phyloP scores from a whole-genome alignment of 1,139 yeast genomes.

The Scheffersomyces lignicola region DNA sequence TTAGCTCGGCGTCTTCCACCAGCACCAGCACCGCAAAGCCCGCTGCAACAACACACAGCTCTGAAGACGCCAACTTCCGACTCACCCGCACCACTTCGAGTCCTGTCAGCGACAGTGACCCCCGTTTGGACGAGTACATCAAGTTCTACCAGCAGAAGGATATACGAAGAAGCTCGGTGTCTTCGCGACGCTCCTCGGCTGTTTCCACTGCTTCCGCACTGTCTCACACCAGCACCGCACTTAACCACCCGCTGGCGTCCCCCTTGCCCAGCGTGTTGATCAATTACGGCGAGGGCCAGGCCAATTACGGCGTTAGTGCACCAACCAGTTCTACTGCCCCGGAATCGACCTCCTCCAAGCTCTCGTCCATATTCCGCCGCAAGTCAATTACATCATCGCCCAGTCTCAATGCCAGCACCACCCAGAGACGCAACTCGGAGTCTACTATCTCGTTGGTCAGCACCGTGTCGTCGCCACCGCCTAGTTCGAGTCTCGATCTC shows the following conservation, averaged over 20 bases:
- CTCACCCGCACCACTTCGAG: slow-evolving; percentile 5
- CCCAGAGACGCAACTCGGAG: slow-evolving; percentile 4
- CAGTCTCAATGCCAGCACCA: slow-evolving; percentile 9
- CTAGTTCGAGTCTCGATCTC: slow-evolving; percentile 11
- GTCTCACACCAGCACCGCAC: slow-evolving; percentile 2
- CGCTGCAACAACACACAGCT: not conserved
- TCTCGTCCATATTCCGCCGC: slow-evolving; percentile 29
- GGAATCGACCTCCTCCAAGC: slow-evolving; percentile 14
- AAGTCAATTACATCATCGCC: slow-evolving; percentile 17
- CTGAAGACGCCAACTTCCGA: not conserved
- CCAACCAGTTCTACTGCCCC: not conserved
- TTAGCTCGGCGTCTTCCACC: not conserved
- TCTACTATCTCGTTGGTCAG: slow-evolving; percentile 9
- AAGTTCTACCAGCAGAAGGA: slow-evolving; percentile 46
- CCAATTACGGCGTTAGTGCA: slow-evolving; percentile 1
- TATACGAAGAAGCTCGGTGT: slow-evolving; percentile 19
- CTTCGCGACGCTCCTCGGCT: slow-evolving; percentile 14
- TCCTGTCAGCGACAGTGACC: slow-evolving; percentile 31
- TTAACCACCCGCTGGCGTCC: slow-evolving; percentile 16
- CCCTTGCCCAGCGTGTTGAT: slow-evolving; percentile 47
- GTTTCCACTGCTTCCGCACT: slow-evolving; percentile 8
- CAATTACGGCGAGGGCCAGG: slow-evolving; percentile 15
- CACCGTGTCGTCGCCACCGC: slow-evolving; percentile 10
- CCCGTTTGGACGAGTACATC: slow-evolving; percentile 59
- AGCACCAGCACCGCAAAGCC: not conserved